Evolutionary conservation across 352 stramenopile species (phyloP).

Genomic region (Phytophthora nicotianae): DNA sequence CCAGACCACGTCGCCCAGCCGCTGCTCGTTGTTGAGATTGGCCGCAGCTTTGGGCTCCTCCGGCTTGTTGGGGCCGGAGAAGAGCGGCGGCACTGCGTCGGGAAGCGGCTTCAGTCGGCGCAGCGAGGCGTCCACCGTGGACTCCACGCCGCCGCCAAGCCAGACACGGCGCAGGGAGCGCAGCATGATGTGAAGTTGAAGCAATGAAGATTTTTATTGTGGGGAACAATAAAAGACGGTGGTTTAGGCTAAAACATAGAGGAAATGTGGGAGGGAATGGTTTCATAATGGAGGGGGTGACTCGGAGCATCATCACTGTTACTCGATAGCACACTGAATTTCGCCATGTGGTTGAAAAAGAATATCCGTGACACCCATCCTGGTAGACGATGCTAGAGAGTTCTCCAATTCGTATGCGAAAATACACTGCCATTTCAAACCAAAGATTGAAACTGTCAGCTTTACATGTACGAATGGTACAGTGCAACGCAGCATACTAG

Average conservation of each 20-base stretch:
- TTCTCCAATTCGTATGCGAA: too few species aligned
- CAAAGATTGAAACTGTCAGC: too few species aligned
- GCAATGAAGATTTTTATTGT: neutral
- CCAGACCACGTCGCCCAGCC: constrained; percentile 61
- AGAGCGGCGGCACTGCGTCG: neutral
- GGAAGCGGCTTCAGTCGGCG: neutral
- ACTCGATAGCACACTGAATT: neutral
- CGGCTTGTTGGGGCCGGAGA: constrained; percentile 10
- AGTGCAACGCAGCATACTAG: too few species aligned
- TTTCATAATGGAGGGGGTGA: neutral
- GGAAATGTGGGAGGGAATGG: neutral
- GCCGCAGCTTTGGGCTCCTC: constrained; percentile 15
- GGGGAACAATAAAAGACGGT: neutral
- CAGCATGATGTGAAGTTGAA: constrained; percentile 26
- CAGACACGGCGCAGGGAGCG: constrained; percentile 31
- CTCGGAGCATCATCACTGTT: neutral
- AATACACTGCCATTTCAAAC: too few species aligned
- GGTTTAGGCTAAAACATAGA: constrained; percentile 12
- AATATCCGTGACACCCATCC: neutral
- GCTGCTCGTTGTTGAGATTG: constrained; percentile 32
- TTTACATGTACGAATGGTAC: too few species aligned
- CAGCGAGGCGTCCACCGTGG: constrained; percentile 5
- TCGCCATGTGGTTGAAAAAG: neutral
- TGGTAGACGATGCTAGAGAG: too few species aligned
- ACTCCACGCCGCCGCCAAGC: constrained; percentile 18